These are phyloP conservation scores for Arabidopsis lyrata DNA, from an alignment of 441 rosid genomes.

Conservation along the genomic window DNA sequence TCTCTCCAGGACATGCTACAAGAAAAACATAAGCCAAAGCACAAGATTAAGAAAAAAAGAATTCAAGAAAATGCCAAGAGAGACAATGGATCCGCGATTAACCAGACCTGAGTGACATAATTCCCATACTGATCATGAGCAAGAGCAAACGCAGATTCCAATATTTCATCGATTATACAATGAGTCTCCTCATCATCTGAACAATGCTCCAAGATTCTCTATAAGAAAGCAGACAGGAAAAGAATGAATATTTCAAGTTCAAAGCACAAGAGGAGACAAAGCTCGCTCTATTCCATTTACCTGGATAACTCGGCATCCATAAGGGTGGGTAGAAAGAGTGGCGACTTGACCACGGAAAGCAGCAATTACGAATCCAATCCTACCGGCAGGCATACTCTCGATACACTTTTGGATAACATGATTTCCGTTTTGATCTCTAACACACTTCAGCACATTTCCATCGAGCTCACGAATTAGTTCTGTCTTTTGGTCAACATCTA, in stretches of 20 bases:
- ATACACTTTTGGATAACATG: constrained; percentile 98
- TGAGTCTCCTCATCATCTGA: constrained; percentile 75
- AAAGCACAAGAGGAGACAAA: constrained; percentile 18
- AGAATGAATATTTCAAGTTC: constrained; percentile 24
- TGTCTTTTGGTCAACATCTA: constrained; percentile 88
- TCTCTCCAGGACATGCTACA: constrained; percentile 66
- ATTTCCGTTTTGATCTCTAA: constrained; percentile 98
- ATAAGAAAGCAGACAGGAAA: constrained; percentile 44
- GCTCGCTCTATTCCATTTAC: constrained; percentile 48
- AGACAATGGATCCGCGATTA: constrained; percentile 17
- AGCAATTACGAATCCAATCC: constrained; percentile 81
- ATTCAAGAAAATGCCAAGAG: constrained; percentile 7
- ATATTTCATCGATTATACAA: constrained; percentile 90
- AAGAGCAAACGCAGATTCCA: constrained; percentile 82
- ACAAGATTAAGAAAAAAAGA: constrained; percentile 25
- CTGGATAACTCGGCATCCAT: constrained; percentile 99
- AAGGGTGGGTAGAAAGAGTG: constrained; percentile 89
- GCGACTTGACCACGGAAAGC: constrained; percentile 92
- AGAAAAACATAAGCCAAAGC: constrained; percentile 23
- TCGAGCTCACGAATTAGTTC: constrained; percentile 85
- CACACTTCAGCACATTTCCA: constrained; percentile 92
- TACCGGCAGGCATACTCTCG: constrained; percentile 76
- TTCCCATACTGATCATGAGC: constrained; percentile 99
- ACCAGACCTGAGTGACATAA: constrained; percentile 92
- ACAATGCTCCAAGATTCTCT: constrained; percentile 99